Base-by-base conservation (phyloP, 2,329 filamentous ascomycete genomes). In the Bipolaris bicolor region DNA sequence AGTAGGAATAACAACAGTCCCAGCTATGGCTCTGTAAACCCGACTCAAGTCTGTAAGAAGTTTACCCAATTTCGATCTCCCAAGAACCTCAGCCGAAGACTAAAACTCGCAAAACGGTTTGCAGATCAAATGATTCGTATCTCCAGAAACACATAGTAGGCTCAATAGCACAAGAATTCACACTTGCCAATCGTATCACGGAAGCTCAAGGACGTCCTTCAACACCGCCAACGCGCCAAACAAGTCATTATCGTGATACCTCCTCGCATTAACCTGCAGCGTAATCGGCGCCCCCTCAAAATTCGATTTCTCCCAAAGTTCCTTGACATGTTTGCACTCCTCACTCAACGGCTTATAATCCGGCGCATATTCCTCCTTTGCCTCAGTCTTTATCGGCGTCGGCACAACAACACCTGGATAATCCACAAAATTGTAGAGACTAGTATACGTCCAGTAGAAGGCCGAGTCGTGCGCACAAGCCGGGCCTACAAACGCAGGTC, bases 361-460 rank as follows among this genome's bases (percentile, higher is more conserved):
- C 13, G 22, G 45, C 5, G 55, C 53, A 52, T 70, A 67, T 34
- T 45, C 36, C 39, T 65, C 66, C 11, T 60, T 57, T 5, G 24
- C 36, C 20, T 60, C 49, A 11, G 54, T 45, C 34, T 31, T 44
- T 7, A 70, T 56, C 1, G 62, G 60, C 37, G 67, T 69, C 11
- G 66, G 64, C 1, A 66, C 55, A 11, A 63, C 63, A 7, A 61
- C 63, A 1, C 63, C 66, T 0, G 66, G 66, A 41, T 68, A 68
- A 47, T 68, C 66, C 1, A 67, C 60, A 16, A 64, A 45, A 24
- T 68, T 68, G 16, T 52, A 68, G 37, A 67, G 22, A 26, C 49
- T 52, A 4, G 66, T 67, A 33, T 68, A 69, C 2, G 61, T 65
- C 66, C 66, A 68, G 49, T 67, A 68, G 3, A 67, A 62, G 3